phyloP scores from a whole-genome alignment of 371 early-diverging fungal genomes.

The Haplosporangium sp. region DNA sequence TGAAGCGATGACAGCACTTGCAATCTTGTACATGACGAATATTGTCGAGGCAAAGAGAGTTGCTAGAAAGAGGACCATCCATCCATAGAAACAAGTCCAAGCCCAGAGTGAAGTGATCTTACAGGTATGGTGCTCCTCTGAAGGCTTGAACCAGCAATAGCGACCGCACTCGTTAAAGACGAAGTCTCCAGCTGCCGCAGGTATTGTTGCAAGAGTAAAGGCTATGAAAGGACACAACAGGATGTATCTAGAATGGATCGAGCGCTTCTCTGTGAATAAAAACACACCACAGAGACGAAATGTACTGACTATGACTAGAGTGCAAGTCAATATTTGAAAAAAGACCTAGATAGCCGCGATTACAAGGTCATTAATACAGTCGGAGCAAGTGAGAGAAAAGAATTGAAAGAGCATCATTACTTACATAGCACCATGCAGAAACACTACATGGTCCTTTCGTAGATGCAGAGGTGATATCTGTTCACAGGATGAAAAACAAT shows the following conservation, averaged over 20 bases:
- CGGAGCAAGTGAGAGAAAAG: not conserved
- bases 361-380: not conserved
- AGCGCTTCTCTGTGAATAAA: slow-evolving; percentile 30
- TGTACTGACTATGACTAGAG: slow-evolving; percentile 41
- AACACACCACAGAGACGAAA: slow-evolving; percentile 54
- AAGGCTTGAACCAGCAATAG: slow-evolving; percentile 46
- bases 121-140: slow-evolving; percentile 18
- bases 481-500: not conserved
- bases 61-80: slow-evolving; percentile 41
- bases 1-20: slow-evolving; percentile 11
- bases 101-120: slow-evolving; percentile 38
- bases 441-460: slow-evolving; percentile 16
- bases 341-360: slow-evolving; percentile 24
- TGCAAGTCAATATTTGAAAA: slow-evolving; percentile 49
- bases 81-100: slow-evolving; percentile 40
- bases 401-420: not conserved
- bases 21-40: slow-evolving; percentile 41
- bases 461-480: slow-evolving; percentile 20
- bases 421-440: slow-evolving; percentile 55
- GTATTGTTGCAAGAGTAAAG: slow-evolving; percentile 35
- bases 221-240: slow-evolving; percentile 29
- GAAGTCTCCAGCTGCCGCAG: slow-evolving; percentile 29
- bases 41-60: slow-evolving; percentile 40
- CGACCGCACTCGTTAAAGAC: slow-evolving; percentile 35
- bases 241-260: slow-evolving; percentile 35